phyloP scores from a whole-genome alignment of 140 eudicot species.

The Senecio squalidus region DNA sequence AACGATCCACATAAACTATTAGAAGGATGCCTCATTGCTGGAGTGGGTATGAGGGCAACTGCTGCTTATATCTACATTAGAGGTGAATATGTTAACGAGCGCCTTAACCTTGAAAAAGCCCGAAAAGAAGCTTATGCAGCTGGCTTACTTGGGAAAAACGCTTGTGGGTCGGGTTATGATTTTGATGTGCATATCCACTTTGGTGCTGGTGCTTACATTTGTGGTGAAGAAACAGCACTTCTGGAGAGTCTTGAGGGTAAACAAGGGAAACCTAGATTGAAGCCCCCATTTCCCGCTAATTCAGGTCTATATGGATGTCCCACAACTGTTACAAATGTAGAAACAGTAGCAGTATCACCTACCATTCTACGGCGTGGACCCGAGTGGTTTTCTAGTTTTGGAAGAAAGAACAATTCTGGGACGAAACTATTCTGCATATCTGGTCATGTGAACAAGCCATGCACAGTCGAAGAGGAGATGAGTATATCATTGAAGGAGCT shows the following conservation, averaged over 20 bases:
- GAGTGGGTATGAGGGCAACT: constrained; percentile 85
- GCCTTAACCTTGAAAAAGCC: constrained; percentile 70
- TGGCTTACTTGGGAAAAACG: constrained; percentile 82
- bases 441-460: constrained; percentile 94
- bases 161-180: constrained; percentile 93
- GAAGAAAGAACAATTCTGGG: constrained; percentile 86
- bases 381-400: constrained; percentile 92
- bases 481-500: constrained; percentile 90
- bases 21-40: constrained; percentile 93
- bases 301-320: constrained; percentile 93
- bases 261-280: constrained; percentile 94
- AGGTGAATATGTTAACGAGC: constrained; percentile 92
- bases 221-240: constrained; percentile 98
- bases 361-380: constrained; percentile 94
- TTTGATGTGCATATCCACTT: constrained; percentile 88
- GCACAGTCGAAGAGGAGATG: constrained; percentile 99
- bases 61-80: constrained; percentile 93
- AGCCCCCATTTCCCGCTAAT: constrained; percentile 97
- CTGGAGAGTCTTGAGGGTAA: constrained; percentile 93
- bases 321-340: constrained; percentile 91
- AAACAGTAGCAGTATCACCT: constrained; percentile 92
- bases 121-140: constrained; percentile 88
- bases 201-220: constrained; percentile 97
- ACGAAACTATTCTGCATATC: constrained; percentile 84
- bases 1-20: constrained; percentile 91